Conservation (phyloP, 1,139 yeast species). For the Hyphopichia buzzinii region DNA sequence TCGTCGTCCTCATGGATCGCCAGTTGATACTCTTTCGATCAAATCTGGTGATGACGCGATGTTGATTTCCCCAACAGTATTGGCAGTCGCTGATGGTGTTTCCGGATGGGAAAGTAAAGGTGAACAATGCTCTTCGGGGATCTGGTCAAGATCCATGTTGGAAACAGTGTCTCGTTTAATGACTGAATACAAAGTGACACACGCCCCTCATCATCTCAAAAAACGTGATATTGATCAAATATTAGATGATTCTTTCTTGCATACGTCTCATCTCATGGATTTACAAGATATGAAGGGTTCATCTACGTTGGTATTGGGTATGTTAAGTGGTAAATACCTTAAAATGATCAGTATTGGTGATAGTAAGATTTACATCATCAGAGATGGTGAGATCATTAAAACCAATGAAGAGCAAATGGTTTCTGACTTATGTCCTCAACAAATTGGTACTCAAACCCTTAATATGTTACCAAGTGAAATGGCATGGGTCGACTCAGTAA, state of each 20-base stretch:
- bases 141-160: slow-evolving; percentile 57
- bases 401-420: slow-evolving; percentile 51
- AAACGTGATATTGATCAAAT: slow-evolving; percentile 45
- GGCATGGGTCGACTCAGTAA: slow-evolving; percentile 47
- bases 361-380: slow-evolving; percentile 46
- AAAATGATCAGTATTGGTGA: slow-evolving; percentile 58
- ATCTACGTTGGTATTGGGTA: slow-evolving; percentile 50
- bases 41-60: slow-evolving; percentile 65
- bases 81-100: slow-evolving; percentile 63
- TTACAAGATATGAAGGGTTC: slow-evolving; percentile 50
- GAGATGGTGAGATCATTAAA: slow-evolving; percentile 46
- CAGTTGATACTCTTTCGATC: slow-evolving; percentile 51
- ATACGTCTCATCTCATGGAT: slow-evolving; percentile 55
- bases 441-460: slow-evolving; percentile 54
- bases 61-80: slow-evolving; percentile 53
- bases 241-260: slow-evolving; percentile 50
- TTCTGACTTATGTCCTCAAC: slow-evolving; percentile 50
- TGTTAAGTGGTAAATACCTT: slow-evolving; percentile 49
- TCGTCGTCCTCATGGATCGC: slow-evolving; percentile 53
- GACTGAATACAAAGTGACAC: slow-evolving; percentile 45
- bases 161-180: slow-evolving; percentile 51
- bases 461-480: slow-evolving; percentile 46
- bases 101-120: slow-evolving; percentile 56
- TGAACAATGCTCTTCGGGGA: slow-evolving; percentile 44
- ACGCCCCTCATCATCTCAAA: slow-evolving; percentile 42